Evolutionary conservation across 495 filamentous ascomycete genomes (phyloP).

Genomic region (Tuber melanosporum): DNA sequence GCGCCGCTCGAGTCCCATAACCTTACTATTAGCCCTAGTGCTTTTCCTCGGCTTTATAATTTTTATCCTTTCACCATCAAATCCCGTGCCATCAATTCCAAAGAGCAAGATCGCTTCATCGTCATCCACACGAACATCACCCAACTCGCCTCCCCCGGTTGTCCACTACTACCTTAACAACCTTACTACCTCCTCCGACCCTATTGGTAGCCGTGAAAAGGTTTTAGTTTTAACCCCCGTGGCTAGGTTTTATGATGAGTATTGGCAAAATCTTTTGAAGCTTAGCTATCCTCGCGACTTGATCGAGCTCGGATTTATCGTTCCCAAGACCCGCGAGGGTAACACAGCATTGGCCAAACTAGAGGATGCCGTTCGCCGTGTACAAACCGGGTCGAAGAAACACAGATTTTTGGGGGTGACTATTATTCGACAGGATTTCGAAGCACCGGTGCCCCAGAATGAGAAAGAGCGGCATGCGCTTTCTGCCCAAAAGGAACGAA

Average conservation of each 20-base stretch:
- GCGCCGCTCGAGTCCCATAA: constrained; percentile 63
- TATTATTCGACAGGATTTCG: constrained; percentile 92
- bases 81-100: constrained; percentile 41
- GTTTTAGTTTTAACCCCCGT: constrained; percentile 89
- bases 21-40: constrained; percentile 60
- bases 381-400: constrained; percentile 69
- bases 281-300: constrained; percentile 87
- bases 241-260: constrained; percentile 82
- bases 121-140: constrained; percentile 69
- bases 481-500: constrained; percentile 73
- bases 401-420: constrained; percentile 84
- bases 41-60: constrained; percentile 56
- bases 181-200: constrained; percentile 69
- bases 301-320: constrained; percentile 92
- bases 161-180: constrained; percentile 91
- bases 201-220: constrained; percentile 70
- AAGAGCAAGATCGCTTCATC: constrained; percentile 50
- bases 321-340: constrained; percentile 83
- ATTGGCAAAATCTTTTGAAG: constrained; percentile 89
- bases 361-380: constrained; percentile 75
- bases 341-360: constrained; percentile 72
- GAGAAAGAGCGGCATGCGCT: constrained; percentile 88
- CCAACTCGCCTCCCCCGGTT: constrained; percentile 77
- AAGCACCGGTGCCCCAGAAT: constrained; percentile 70
- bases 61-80: constrained; percentile 46